A percentile compares a stretch with the other conserved stretches of the same genome.
Conservation (phyloP, 2,329 filamentous ascomycete genomes). For the Ophioceras dolichostomum region DNA sequence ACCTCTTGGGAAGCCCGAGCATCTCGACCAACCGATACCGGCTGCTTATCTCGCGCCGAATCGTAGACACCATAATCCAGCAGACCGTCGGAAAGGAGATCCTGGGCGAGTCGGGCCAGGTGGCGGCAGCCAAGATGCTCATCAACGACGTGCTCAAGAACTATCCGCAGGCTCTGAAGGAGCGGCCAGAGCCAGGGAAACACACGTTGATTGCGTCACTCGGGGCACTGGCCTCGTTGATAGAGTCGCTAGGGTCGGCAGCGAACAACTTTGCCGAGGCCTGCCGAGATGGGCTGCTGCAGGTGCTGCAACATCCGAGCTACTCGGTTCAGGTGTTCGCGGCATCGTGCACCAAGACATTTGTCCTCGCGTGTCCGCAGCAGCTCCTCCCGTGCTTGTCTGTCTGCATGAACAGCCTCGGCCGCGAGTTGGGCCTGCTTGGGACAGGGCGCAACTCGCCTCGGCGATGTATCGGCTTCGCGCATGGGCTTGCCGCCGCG, state of each 20-base stretch:
- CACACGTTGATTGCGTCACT: conserved; percentile 69
- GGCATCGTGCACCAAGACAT: conserved; percentile 72
- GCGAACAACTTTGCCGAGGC: conserved; percentile 66
- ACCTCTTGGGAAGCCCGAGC: conserved; percentile 64
- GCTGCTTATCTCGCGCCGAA: conserved; percentile 71
- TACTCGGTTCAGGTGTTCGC: conserved; percentile 92
- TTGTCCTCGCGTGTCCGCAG: conserved; percentile 83
- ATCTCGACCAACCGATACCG: conserved; percentile 81
- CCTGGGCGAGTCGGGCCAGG: conserved; percentile 79
- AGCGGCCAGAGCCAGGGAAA: conserved; percentile 80
- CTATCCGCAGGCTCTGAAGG: conserved; percentile 80
- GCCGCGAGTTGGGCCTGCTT: conserved; percentile 70
- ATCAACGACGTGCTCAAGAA: conserved; percentile 88
- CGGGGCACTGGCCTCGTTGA: conserved; percentile 66
- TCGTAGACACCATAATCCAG: conserved; percentile 72
- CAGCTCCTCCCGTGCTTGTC: conserved; percentile 85
- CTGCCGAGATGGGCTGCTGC: conserved; percentile 76
- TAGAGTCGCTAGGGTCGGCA: conserved; percentile 71
- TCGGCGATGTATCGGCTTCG: conserved; percentile 76
- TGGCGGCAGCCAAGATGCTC: conserved; percentile 67
- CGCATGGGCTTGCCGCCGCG: conserved; percentile 81
- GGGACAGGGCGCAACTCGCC: conserved; percentile 65
- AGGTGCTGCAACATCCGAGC: conserved; percentile 86
- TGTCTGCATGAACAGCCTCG: conserved; percentile 92
- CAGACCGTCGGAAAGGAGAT: conserved; percentile 71